phyloP scores from a whole-genome alignment of 2,329 filamentous ascomycete species.

The Simplicillium sp. region DNA sequence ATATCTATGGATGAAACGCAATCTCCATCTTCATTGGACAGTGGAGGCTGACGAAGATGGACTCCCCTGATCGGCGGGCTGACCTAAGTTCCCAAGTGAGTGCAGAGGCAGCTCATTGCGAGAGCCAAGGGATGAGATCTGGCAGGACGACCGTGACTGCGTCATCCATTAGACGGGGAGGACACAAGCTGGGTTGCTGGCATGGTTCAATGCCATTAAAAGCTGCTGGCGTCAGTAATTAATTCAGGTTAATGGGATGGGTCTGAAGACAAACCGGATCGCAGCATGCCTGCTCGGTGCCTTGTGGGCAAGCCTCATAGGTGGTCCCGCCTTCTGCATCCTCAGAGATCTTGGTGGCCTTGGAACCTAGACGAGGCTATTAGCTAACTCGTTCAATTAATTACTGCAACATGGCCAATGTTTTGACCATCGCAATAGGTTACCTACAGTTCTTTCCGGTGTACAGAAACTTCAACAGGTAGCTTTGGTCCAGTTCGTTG shows the following conservation, averaged over 20 bases:
- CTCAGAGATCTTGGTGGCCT: neutral
- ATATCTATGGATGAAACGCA: too few relatives aligned
- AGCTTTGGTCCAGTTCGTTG: slow-evolving; percentile 1
- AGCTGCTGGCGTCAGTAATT: neutral
- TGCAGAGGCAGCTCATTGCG: too few relatives aligned
- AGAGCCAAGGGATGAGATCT: too few relatives aligned
- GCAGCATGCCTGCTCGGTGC: slow-evolving; percentile 1
- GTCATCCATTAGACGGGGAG: neutral
- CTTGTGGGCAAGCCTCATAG: neutral
- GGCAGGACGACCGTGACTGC: neutral
- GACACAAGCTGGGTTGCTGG: slow-evolving; percentile 1
- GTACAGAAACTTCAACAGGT: slow-evolving; percentile 1
- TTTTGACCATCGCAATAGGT: neutral
- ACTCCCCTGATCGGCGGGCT: too few relatives aligned
- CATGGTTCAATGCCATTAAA: neutral
- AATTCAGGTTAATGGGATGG: neutral
- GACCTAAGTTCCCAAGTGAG: too few relatives aligned
- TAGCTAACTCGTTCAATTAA: neutral
- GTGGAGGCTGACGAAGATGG: too few relatives aligned
- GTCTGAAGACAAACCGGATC: slow-evolving; percentile 1
- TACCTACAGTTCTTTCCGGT: slow-evolving; percentile 2
- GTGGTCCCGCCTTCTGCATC: neutral
- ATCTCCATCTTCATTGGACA: too few relatives aligned
- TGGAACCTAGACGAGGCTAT: neutral
- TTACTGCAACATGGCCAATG: neutral